Conservation (phyloP, 257 asterid genomes). For the Solanum tarapatanum region DNA sequence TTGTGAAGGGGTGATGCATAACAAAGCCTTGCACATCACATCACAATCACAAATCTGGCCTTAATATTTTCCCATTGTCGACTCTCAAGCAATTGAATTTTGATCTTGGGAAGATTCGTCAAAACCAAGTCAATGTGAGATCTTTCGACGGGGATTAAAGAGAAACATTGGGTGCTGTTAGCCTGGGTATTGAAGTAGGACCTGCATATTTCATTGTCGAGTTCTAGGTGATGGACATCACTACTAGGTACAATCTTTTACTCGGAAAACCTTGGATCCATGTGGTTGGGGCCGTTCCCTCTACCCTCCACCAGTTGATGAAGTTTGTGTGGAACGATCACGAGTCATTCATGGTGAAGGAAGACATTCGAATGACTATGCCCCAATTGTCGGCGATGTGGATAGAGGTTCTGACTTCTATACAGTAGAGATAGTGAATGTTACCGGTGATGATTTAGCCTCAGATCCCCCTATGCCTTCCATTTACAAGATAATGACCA, state of each 20-base stretch:
- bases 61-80: not conserved
- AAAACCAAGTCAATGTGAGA: not conserved
- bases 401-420: not conserved
- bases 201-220: not conserved
- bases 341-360: not conserved
- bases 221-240: not conserved
- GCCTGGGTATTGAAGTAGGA: not conserved
- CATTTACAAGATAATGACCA: not conserved
- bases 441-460: too few species aligned
- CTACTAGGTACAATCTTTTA: not conserved
- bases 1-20: not conserved
- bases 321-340: not conserved
- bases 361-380: not conserved
- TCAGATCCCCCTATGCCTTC: not conserved
- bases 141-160: not conserved
- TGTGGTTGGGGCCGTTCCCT: not conserved
- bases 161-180: not conserved
- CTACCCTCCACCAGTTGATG: not conserved
- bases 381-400: not conserved
- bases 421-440: not conserved
- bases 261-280: not conserved
- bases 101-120: not conserved
- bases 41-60: not conserved
- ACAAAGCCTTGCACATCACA: too few species aligned
- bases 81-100: not conserved